Conservation (phyloP, 2,329 filamentous ascomycete species). For the Tolypocladium album region DNA sequence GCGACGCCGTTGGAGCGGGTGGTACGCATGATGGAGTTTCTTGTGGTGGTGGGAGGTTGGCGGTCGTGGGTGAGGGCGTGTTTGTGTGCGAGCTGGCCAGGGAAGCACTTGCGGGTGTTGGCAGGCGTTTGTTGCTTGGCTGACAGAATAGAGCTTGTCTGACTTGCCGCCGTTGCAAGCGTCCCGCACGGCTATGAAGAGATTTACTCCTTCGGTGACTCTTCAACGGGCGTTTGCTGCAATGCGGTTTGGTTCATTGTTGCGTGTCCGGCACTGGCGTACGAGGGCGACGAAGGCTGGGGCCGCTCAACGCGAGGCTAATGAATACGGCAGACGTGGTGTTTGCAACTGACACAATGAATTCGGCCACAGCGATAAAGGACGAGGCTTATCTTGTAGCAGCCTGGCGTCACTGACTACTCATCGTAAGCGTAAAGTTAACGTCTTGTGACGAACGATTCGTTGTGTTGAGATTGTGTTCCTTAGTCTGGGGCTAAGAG, state of each 20-base stretch:
- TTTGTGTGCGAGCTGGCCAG: neutral
- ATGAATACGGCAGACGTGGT: no score
- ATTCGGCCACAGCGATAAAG: no score
- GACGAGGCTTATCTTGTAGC: no score
- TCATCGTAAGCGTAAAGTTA: no score
- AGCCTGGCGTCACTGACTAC: no score
- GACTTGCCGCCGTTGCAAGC: neutral
- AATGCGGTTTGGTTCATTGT: neutral
- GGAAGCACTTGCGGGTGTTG: neutral
- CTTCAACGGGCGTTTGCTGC: neutral
- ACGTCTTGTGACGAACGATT: no score
- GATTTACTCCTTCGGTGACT: neutral
- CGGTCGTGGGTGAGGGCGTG: neutral
- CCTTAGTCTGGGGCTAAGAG: no score
- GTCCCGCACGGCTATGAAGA: neutral
- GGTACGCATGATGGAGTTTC: neutral
- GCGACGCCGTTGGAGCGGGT: neutral
- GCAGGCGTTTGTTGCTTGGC: neutral
- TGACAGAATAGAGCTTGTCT: neutral
- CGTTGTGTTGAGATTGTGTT: no score
- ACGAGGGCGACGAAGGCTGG: neutral
- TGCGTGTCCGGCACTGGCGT: neutral
- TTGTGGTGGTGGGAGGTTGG: neutral
- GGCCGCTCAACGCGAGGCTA: neutral
- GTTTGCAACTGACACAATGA: no score